Percentiles rank a stretch among this genome's conserved stretches.
Evolutionary conservation across 495 filamentous ascomycete genomes (phyloP).

Genomic region (Podospora comata): DNA sequence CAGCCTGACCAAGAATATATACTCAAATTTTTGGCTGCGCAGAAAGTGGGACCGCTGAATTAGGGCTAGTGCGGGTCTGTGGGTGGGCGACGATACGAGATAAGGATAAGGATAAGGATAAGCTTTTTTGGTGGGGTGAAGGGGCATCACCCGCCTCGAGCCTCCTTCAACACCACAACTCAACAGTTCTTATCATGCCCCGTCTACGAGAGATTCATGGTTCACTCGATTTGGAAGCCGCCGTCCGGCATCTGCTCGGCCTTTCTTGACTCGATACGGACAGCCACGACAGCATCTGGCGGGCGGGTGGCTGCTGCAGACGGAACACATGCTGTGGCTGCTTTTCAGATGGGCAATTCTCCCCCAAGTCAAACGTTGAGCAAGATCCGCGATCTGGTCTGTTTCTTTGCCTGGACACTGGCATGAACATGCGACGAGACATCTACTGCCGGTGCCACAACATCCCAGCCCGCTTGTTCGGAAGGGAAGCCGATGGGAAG

Average conservation of each 20-base stretch:
- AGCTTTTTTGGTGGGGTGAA: neutral
- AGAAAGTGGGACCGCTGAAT: slow-evolving; percentile 8
- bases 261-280: neutral
- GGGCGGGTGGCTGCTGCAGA: neutral
- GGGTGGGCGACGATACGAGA: neutral
- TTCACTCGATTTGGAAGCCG: neutral
- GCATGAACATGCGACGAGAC: neutral
- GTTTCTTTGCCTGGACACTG: neutral
- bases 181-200: too few relatives aligned
- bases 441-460: neutral
- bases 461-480: neutral
- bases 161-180: neutral
- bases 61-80: slow-evolving; percentile 2
- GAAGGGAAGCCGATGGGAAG: neutral
- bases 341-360: neutral
- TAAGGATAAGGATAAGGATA: neutral
- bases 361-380: neutral
- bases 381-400: neutral
- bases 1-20: slow-evolving; percentile 1
- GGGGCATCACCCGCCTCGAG: neutral
- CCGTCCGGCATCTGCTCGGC: neutral
- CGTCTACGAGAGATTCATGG: too few relatives aligned
- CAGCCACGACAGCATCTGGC: neutral
- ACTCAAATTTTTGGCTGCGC: neutral
- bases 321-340: neutral